These are phyloP conservation scores for Leccinum obscurum DNA, from an alignment of 768 basidiomycete genomes.

Conservation along the genomic window DNA sequence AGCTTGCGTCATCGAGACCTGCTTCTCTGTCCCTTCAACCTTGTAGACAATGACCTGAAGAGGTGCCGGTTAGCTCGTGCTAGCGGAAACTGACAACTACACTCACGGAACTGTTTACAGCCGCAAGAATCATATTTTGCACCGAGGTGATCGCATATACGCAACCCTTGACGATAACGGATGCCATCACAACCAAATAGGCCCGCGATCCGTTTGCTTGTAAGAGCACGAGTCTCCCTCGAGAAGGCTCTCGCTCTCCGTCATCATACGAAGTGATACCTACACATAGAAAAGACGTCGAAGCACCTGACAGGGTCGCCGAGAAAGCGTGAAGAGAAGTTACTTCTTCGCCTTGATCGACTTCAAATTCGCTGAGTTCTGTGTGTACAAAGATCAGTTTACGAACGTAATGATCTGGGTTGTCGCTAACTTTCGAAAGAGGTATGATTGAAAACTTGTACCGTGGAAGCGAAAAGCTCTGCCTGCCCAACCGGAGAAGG, in stretches of 20 bases:
- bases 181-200: constrained; percentile 38
- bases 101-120: constrained; percentile 76
- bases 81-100: neutral
- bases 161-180: constrained; percentile 56
- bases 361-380: constrained; percentile 34
- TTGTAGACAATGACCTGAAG: constrained; percentile 49
- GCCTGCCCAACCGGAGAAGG: constrained; percentile 56
- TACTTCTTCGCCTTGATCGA: constrained; percentile 58
- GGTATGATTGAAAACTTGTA: constrained; percentile 66
- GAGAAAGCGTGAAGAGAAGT: constrained; percentile 46
- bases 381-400: constrained; percentile 5
- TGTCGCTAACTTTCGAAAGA: constrained; percentile 58
- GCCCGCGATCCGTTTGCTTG: constrained; percentile 27
- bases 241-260: constrained; percentile 49
- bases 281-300: constrained; percentile 47
- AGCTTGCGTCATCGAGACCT: constrained; percentile 37
- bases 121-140: constrained; percentile 57
- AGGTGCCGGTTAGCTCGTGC: neutral
- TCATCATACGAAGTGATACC: constrained; percentile 46
- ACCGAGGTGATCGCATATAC: constrained; percentile 62
- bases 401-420: neutral
- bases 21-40: constrained; percentile 37
- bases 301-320: constrained; percentile 27
- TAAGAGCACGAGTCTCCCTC: constrained; percentile 65
- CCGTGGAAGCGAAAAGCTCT: constrained; percentile 49